Evolutionary conservation across 805 yeast species (phyloP), one percentile per base, ranked within the genome.

Genomic region (Candida incommunis): DNA sequence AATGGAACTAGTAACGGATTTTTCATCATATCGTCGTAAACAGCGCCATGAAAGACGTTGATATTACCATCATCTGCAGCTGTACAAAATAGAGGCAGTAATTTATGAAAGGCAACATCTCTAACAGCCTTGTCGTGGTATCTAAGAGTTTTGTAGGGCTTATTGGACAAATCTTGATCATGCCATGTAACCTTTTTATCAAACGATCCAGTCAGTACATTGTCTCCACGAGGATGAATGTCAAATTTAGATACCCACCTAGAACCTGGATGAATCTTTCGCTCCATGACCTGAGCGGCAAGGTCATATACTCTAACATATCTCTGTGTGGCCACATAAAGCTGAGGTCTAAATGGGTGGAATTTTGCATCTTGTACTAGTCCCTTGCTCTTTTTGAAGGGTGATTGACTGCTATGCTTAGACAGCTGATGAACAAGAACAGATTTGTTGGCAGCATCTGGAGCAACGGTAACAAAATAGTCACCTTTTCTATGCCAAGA

Each of bases 401-500:
- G 98, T 9, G 95, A 83, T 68, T 92, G 98, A 16, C 97, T 81
- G 48, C 82, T 72, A 67, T 92, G 97, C 64, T 86, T 86, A 2
- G 96, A 86, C 43, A 92, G 66, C 68, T 92, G 97, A 65, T 92
- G 98, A 51, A 92, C 86, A 49, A 92, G 70, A 35, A 92, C 95
- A 4, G 97, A 80, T 9, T 88, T 75, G 59, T 86, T 79, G 45
- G 83, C 85, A 43, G 86, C 82, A 44, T 85, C 92, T 44, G 97
- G 96, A n/a, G 95, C 79, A n/a, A 86, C 94, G 3, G 94, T 80
- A 51, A 90, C 95, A 55, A 92, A 84, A 61, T 92, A 92, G 67
- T 92, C 98, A 56, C 98, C 98, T 59, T 83, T 82, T 62, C 96
- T 74, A 64, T 92, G 98, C 98, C 98, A 92, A 52, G 95, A 75